Conservation (phyloP, 192 early-diverging fungal genomes). For the Spizellomyces punctatus region DNA sequence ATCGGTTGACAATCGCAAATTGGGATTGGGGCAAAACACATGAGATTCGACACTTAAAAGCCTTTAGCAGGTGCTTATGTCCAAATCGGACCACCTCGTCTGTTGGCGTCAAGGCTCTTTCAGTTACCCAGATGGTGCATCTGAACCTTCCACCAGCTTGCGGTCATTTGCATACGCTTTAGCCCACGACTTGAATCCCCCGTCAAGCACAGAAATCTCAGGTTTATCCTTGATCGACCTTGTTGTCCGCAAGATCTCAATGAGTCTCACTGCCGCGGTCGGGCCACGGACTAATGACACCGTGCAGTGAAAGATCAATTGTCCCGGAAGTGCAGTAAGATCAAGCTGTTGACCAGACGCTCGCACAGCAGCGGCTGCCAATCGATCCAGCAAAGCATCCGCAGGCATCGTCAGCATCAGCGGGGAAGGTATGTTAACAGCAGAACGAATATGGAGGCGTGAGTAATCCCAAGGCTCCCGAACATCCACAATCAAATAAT, state of each 20-base stretch:
- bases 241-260: neutral
- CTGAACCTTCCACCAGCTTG: neutral
- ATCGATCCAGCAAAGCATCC: neutral
- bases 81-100: too few relatives aligned
- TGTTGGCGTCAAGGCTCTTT: too few relatives aligned
- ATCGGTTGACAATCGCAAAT: too few relatives aligned
- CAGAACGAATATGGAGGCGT: constrained; percentile 20
- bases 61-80: too few relatives aligned
- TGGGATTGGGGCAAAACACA: too few relatives aligned
- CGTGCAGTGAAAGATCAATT: constrained; percentile 22
- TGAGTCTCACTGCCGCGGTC: constrained; percentile 3
- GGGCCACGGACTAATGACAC: constrained; percentile 22
- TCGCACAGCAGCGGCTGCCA: neutral
- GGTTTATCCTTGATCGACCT: neutral
- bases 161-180: neutral
- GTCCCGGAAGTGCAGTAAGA: neutral
- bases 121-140: neutral
- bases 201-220: neutral
- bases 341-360: too few relatives aligned
- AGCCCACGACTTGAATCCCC: constrained; percentile 13
- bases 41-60: too few relatives aligned
- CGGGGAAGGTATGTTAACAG: constrained; percentile 24
- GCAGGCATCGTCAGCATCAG: neutral
- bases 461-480: constrained; percentile 23
- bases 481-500: constrained; percentile 34